These are phyloP conservation scores for Boletus semigastroideus DNA, from an alignment of 1,284 basidiomycete species.

Conservation along the genomic window DNA sequence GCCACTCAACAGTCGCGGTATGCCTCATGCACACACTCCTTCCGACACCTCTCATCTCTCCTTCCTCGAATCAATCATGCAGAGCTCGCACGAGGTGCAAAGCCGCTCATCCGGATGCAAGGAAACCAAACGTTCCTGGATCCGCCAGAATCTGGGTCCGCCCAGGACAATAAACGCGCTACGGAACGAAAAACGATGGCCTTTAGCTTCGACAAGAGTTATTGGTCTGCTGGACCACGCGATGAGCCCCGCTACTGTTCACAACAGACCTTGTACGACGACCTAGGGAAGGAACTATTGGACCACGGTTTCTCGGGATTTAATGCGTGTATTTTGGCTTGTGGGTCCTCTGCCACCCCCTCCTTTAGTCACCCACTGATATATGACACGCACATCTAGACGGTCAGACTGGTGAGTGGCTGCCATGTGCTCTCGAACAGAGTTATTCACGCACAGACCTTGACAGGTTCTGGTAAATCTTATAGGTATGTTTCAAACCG, in stretches of 20 bases:
- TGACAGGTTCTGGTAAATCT: constrained; percentile 82
- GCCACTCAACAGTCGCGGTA: constrained; percentile 90
- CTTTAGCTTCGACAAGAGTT: constrained; percentile 94
- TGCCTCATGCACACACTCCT: constrained; percentile 30
- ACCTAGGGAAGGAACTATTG: constrained; percentile 91
- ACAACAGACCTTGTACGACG: constrained; percentile 92
- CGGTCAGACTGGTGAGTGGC: constrained; percentile 77
- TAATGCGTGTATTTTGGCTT: constrained; percentile 97
- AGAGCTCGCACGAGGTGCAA: constrained; percentile 92
- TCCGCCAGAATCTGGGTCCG: constrained; percentile 77
- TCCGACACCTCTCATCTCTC: constrained; percentile 4
- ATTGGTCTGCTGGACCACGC: constrained; percentile 89
- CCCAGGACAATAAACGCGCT: constrained; percentile 73
- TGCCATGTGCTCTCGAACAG: not conserved
- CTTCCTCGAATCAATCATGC: constrained; percentile 20
- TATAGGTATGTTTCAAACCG: constrained; percentile 61
- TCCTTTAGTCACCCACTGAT: constrained; percentile 1
- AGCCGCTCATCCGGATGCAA: constrained; percentile 89
- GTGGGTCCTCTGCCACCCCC: constrained; percentile 54
- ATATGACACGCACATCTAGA: constrained; percentile 44
- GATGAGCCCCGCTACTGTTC: constrained; percentile 89
- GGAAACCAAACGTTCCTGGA: constrained; percentile 89
- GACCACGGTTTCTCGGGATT: constrained; percentile 96
- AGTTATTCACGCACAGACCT: constrained; percentile 13
- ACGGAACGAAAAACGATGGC: constrained; percentile 86